Evolutionary conservation across 106 monocot genomes (phyloP).

Genomic region (Chionographis japonica): DNA sequence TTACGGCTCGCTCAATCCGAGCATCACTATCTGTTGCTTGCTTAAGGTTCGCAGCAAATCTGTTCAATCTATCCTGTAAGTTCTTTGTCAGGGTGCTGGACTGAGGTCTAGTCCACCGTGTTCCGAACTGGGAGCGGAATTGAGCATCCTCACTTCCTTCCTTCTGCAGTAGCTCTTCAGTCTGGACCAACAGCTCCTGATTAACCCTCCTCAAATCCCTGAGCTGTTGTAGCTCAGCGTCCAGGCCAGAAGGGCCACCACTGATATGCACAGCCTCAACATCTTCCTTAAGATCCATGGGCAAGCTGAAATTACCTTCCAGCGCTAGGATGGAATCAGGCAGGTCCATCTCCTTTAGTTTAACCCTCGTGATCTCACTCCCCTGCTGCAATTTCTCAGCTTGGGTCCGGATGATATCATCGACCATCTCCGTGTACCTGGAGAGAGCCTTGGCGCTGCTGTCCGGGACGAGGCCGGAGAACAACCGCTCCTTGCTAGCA

Average conservation of each 20-base stretch:
- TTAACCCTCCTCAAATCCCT: constrained; percentile 68
- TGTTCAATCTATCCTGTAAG: constrained; percentile 76
- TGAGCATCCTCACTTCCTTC: constrained; percentile 84
- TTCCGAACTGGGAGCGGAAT: constrained; percentile 78
- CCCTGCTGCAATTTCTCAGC: constrained; percentile 65
- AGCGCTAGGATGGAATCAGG: constrained; percentile 66
- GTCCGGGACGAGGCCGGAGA: constrained; percentile 54
- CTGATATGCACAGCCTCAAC: constrained; percentile 66
- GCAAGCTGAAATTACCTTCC: constrained; percentile 52
- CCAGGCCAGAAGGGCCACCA: constrained; percentile 59
- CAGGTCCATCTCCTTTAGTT: constrained; percentile 71
- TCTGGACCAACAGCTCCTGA: constrained; percentile 61
- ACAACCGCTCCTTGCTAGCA: constrained; percentile 60
- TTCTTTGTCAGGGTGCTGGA: constrained; percentile 86
- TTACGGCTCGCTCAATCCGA: constrained; percentile 71
- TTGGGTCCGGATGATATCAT: constrained; percentile 60
- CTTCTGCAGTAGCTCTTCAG: constrained; percentile 78
- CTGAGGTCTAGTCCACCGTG: constrained; percentile 69
- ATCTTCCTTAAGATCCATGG: constrained; percentile 65
- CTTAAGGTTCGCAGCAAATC: constrained; percentile 80
- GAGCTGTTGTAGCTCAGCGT: constrained; percentile 61
- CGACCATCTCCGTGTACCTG: constrained; percentile 72
- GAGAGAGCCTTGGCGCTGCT: constrained; percentile 61
- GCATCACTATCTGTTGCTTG: constrained; percentile 88
- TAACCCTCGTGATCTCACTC: constrained; percentile 66